These are phyloP conservation scores for Tolypocladium nubicola DNA, from an alignment of 2,329 filamentous ascomycete species.

Conservation along the genomic window DNA sequence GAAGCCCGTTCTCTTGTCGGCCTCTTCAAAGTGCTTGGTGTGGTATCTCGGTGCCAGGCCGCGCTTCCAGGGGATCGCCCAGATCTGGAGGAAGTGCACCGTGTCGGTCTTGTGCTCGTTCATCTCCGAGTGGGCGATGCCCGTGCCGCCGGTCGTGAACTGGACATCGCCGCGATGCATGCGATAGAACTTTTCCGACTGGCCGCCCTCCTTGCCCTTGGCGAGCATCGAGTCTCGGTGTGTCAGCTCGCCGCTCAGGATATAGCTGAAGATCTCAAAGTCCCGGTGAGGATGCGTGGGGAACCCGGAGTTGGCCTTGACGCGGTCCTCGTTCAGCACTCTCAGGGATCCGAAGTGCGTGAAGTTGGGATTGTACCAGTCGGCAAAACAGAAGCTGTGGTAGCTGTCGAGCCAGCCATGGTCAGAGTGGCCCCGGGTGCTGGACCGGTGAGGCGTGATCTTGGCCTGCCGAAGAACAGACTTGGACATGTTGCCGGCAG, in stretches of 20 bases:
- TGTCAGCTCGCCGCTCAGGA: constrained; percentile 75
- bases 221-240: constrained; percentile 79
- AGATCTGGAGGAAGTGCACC: constrained; percentile 83
- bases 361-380: constrained; percentile 56
- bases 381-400: constrained; percentile 77
- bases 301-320: constrained; percentile 64
- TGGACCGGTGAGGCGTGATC: constrained; percentile 64
- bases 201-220: constrained; percentile 50
- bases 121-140: constrained; percentile 71
- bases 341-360: constrained; percentile 65
- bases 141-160: constrained; percentile 79
- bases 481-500: constrained; percentile 45
- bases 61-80: constrained; percentile 68
- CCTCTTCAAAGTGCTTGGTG: constrained; percentile 62
- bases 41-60: constrained; percentile 68
- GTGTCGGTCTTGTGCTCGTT: constrained; percentile 63
- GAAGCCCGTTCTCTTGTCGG: constrained; percentile 59
- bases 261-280: constrained; percentile 84
- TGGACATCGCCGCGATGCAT: constrained; percentile 77
- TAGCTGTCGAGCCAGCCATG: constrained; percentile 84
- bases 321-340: constrained; percentile 83
- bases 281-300: constrained; percentile 78
- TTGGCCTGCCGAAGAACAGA: constrained; percentile 52
- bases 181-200: constrained; percentile 54
- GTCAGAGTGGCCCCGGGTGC: constrained; percentile 62